Base-by-base conservation (phyloP, 306 rosid species). In the Prosopis cineraria region DNA sequence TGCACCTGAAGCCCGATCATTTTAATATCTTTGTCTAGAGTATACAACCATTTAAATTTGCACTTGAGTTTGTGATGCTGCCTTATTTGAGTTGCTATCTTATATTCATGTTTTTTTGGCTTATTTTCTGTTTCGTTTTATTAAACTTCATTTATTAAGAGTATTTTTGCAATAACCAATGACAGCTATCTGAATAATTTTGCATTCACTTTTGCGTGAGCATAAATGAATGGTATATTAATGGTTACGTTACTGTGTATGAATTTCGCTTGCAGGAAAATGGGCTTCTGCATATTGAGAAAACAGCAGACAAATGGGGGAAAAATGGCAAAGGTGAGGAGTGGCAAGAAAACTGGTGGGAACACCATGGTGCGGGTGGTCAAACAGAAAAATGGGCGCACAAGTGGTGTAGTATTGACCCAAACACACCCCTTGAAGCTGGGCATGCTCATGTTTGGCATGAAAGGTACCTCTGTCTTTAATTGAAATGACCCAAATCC, bases 371-470 rank as follows among this genome's bases (percentile, higher is more conserved):
- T 85, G 94, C 90, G 17, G 77, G 90, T 43, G 99, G 97, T 62
- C 87, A 91, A 83, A 83, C 94, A 19, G 99, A 96, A 79, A 96
- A 96, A 79, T 90, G 89, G 93, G 99, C 99, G 5, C 85, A 96
- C 81, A 96, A 96, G 86, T 96, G 99, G 99, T 96, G 99, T 83
- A 90, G 88, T 68, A 91, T 96, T 77, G 98, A 96, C 70, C 98
- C 98, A 55, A 86, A 77, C 85, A 90, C 96, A 24, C 88, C 83
- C 10, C 86, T 96, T 19, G 97, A 93, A 37, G 85, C 88, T 52
- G 99, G 99, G 22, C 99, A 96, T 64, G 98, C 99, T 83, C 99
- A 96, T 81, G 83, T 90, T 64, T 96, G 99, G 99, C 96, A 91
- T 84, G 99, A 96, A 87, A 93, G 98, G 99, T 96, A 88, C 72